These are phyloP conservation scores for Acanthamoeba sp. DNA, from an alignment of 208 protist species.

Conservation along the genomic window DNA sequence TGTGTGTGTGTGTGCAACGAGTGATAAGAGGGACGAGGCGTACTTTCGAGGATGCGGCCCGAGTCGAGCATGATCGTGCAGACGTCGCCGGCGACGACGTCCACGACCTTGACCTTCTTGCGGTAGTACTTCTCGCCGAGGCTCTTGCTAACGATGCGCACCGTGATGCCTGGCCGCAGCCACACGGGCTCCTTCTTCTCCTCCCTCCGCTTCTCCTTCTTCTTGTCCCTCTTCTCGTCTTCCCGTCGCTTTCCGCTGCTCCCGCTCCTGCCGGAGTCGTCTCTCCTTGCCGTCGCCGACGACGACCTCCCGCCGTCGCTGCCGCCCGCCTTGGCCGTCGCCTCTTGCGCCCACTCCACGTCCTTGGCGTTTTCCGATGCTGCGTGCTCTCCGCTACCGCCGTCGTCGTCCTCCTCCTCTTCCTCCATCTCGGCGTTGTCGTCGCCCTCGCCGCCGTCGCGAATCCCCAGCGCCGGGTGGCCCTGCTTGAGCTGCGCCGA, in stretches of 20 bases:
- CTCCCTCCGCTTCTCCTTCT: background rate
- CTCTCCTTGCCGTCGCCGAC: background rate
- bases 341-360: background rate
- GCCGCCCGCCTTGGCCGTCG: background rate
- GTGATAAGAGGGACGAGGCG: background rate
- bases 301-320: background rate
- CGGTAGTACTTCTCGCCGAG: conserved; percentile 57
- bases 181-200: conserved; percentile 18
- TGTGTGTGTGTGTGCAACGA: background rate
- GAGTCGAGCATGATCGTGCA: conserved; percentile 55
- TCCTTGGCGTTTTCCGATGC: background rate
- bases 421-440: background rate
- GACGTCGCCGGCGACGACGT: conserved; percentile 34
- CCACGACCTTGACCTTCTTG: conserved; percentile 50
- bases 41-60: conserved; percentile 4
- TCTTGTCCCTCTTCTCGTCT: background rate
- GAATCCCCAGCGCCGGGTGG: conserved; percentile 11
- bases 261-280: background rate
- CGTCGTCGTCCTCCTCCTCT: background rate
- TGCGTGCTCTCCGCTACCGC: background rate
- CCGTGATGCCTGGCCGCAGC: conserved; percentile 8
- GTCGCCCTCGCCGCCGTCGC: background rate
- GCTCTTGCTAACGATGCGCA: conserved; percentile 52
- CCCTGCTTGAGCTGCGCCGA: background rate
- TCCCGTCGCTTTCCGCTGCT: background rate